These are phyloP conservation scores for Paramarasmius palmivorus DNA, from an alignment of 1,284 basidiomycete species.

Conservation along the genomic window DNA sequence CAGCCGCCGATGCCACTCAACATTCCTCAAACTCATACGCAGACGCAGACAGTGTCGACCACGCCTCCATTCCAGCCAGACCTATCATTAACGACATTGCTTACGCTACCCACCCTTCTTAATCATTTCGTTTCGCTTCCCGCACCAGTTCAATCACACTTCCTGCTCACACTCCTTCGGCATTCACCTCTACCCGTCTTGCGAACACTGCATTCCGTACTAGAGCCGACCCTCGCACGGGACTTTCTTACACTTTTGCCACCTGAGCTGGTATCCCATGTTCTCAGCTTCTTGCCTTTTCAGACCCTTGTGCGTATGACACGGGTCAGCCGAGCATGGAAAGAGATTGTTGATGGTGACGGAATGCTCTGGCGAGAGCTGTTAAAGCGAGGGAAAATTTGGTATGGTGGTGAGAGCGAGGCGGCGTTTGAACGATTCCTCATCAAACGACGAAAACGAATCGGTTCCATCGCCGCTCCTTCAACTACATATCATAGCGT, in stretches of 20 bases:
- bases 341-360: conserved; percentile 81
- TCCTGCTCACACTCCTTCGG: conserved; percentile 80
- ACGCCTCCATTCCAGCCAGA: conserved; percentile 78
- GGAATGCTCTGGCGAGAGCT: conserved; percentile 83
- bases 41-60: conserved; percentile 31
- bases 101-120: conserved; percentile 77
- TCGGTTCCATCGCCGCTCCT: background rate
- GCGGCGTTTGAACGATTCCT: conserved; percentile 49
- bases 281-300: conserved; percentile 78
- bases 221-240: conserved; percentile 82
- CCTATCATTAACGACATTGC: conserved; percentile 70
- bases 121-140: conserved; percentile 75
- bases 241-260: conserved; percentile 87
- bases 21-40: background rate
- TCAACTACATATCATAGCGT: conserved; percentile 25
- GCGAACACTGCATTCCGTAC: conserved; percentile 78
- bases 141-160: conserved; percentile 77
- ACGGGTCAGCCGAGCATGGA: conserved; percentile 81
- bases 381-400: conserved; percentile 74
- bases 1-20: conserved; percentile 42
- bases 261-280: conserved; percentile 79
- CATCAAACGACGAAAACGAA: background rate
- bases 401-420: conserved; percentile 83
- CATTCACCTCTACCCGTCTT: conserved; percentile 84
- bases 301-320: conserved; percentile 78